These are phyloP conservation scores for Pyrus bretschneideri DNA, from an alignment of 306 rosid genomes.

Conservation along the genomic window DNA sequence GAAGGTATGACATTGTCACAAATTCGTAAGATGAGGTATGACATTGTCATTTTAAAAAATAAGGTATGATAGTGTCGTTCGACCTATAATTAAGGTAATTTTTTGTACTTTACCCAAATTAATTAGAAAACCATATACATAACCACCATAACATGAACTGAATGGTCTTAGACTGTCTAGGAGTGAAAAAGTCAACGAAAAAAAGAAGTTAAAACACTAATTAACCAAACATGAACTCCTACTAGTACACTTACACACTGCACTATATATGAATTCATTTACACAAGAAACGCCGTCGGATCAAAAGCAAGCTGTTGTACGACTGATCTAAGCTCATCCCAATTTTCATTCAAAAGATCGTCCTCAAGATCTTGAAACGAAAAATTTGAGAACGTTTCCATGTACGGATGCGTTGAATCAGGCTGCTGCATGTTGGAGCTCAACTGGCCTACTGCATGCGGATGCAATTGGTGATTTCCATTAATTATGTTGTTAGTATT, in stretches of 20 bases:
- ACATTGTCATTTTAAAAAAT: too few species aligned
- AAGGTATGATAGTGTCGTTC: too few species aligned
- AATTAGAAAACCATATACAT: neutral
- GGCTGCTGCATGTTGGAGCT: slow-evolving; percentile 3
- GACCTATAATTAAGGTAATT: too few species aligned
- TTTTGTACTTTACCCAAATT: neutral
- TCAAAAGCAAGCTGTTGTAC: slow-evolving; percentile 54
- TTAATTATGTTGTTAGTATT: neutral
- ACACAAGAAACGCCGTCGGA: slow-evolving; percentile 17
- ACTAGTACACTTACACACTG: neutral
- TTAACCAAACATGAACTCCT: neutral
- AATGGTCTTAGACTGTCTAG: neutral
- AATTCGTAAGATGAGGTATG: too few species aligned
- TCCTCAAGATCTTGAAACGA: slow-evolving; percentile 18
- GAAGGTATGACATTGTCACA: too few species aligned
- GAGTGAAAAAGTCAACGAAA: neutral
- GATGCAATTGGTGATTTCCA: slow-evolving; percentile 16
- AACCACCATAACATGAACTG: neutral
- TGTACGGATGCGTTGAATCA: slow-evolving; percentile 17
- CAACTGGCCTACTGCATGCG: slow-evolving; percentile 12
- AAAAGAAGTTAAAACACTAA: neutral
- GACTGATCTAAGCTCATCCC: slow-evolving; percentile 85
- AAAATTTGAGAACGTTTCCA: slow-evolving; percentile 29
- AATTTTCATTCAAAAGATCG: slow-evolving; percentile 34
- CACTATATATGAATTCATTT: neutral